Percentiles rank a stretch among this genome's conserved stretches.
These are phyloP conservation scores for Elaeis guineensis DNA, from an alignment of 176 grass and related monocot genomes.

Conservation along the genomic window DNA sequence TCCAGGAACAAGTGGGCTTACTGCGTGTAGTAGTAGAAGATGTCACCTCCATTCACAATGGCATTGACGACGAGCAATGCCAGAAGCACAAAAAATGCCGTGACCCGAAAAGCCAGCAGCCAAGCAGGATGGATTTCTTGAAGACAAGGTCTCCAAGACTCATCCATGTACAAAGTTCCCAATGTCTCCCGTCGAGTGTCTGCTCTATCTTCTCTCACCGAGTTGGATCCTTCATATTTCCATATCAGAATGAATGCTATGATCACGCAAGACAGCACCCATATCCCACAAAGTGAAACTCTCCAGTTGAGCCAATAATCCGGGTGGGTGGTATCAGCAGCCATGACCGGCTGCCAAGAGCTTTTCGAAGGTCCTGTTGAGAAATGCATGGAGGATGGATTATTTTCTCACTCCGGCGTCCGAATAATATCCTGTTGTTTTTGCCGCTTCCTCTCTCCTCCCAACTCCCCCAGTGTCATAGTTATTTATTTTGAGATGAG, in stretches of 20 bases:
- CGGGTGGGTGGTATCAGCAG: neutral
- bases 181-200: slow-evolving; percentile 8
- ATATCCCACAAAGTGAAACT: slow-evolving; percentile 7
- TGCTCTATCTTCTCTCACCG: neutral
- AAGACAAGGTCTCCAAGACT: slow-evolving; percentile 67
- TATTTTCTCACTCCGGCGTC: neutral
- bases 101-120: slow-evolving; percentile 50
- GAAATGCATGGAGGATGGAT: slow-evolving; percentile 5
- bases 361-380: slow-evolving; percentile 8
- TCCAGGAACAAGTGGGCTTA: slow-evolving; percentile 27
- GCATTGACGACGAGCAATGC: slow-evolving; percentile 34
- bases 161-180: slow-evolving; percentile 34
- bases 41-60: slow-evolving; percentile 33
- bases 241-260: slow-evolving; percentile 6
- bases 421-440: no score
- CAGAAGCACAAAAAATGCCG: slow-evolving; percentile 41
- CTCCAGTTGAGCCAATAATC: slow-evolving; percentile 21
- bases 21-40: slow-evolving; percentile 77
- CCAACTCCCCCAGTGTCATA: no score
- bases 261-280: slow-evolving; percentile 16
- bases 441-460: no score
- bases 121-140: slow-evolving; percentile 58
- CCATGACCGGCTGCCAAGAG: slow-evolving; percentile 4
- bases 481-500: no score
- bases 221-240: slow-evolving; percentile 8